Conservation (phyloP, 176 grass and related monocot genomes). For the Rhipidocladum racemiflorum region DNA sequence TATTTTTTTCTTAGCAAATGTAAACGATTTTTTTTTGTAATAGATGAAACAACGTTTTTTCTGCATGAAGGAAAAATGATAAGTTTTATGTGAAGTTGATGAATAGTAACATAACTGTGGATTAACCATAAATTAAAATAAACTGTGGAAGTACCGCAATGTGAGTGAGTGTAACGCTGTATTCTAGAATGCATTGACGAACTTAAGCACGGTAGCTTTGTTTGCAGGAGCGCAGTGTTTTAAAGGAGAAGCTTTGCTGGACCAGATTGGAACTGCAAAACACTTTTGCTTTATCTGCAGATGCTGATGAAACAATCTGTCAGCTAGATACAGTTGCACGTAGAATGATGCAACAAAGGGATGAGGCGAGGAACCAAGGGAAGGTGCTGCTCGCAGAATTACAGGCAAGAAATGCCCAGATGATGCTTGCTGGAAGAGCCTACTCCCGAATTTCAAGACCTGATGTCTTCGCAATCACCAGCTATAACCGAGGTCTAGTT, state of each 20-base stretch:
- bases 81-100: neutral
- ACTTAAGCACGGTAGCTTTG: neutral
- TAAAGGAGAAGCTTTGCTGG: conserved; percentile 27
- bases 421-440: neutral
- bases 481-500: neutral
- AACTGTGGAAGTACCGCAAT: neutral
- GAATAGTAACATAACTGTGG: neutral
- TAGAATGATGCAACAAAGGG: conserved; percentile 26
- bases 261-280: conserved; percentile 19
- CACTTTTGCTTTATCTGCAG: neutral
- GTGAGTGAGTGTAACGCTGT: neutral
- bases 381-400: conserved; percentile 7
- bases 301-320: conserved; percentile 35
- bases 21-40: too few relatives aligned
- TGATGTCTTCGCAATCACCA: neutral
- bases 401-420: conserved; percentile 33
- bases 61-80: neutral
- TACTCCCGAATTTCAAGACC: neutral
- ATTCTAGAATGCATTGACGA: neutral
- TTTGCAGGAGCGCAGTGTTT: neutral
- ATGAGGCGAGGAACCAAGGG: conserved; percentile 15
- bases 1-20: too few relatives aligned
- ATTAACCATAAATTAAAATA: neutral
- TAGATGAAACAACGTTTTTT: neutral
- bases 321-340: neutral